Conservation (phyloP, 2,329 filamentous ascomycete genomes). For the Calonectria multiphialidica region DNA sequence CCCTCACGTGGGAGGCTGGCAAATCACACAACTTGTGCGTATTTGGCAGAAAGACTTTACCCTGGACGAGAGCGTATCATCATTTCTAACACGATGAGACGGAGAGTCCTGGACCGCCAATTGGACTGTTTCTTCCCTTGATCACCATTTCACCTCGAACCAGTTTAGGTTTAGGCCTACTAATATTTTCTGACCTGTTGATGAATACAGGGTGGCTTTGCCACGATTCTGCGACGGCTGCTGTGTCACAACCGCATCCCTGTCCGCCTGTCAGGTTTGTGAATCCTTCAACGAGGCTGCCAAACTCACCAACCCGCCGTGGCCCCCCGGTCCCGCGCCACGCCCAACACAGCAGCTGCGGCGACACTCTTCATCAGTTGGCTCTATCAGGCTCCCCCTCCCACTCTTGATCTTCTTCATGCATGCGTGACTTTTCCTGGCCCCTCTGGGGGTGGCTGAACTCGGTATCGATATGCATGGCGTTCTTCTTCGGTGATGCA, state of each 20-base stretch:
- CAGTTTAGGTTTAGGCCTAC: neutral
- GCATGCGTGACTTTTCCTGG: neutral
- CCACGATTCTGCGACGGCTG: neutral
- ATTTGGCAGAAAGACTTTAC: neutral
- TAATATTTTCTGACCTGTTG: neutral
- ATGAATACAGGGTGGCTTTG: neutral
- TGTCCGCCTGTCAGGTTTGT: neutral
- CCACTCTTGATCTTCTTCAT: neutral
- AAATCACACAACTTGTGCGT: neutral
- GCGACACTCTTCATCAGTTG: neutral
- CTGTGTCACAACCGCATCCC: neutral
- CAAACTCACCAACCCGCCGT: neutral
- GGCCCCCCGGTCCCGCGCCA: neutral
- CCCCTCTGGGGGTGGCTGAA: neutral
- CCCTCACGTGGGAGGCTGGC: neutral
- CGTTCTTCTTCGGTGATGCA: neutral
- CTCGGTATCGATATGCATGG: neutral
- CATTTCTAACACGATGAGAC: neutral
- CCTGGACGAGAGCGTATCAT: neutral
- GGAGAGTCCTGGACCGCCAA: neutral
- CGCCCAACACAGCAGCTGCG: constrained; percentile 23
- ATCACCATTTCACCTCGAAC: neutral
- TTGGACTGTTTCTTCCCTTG: neutral
- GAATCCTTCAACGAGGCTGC: neutral
- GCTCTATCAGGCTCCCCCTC: neutral